phyloP scores from a whole-genome alignment of 1,284 basidiomycete genomes.

The Puccinia novopanici region DNA sequence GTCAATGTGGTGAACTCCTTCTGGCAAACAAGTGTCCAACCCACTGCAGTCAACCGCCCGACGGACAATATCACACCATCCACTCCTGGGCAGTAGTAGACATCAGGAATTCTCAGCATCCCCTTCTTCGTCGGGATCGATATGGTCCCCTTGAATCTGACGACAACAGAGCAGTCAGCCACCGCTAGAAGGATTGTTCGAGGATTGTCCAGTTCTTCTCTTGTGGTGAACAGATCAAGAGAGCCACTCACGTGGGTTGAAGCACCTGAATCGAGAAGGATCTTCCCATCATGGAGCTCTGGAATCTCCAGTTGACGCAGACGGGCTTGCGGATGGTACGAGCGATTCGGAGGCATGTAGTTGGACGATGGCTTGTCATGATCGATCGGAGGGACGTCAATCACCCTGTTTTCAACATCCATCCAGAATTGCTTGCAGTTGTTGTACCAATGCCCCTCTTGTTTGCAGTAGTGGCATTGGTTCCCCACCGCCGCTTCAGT shows the following conservation, averaged over 20 bases:
- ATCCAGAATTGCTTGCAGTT: too few species aligned
- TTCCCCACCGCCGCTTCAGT: too few species aligned
- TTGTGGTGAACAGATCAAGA: not conserved
- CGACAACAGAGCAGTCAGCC: not conserved
- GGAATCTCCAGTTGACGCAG: not conserved
- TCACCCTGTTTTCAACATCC: too few species aligned
- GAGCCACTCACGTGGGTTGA: not conserved
- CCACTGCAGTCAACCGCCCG: not conserved
- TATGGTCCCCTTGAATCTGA: not conserved
- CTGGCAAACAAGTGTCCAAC: not conserved
- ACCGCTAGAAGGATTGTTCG: not conserved
- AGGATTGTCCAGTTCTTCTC: not conserved
- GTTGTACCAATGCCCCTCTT: too few species aligned
- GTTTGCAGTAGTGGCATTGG: too few species aligned
- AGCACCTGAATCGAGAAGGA: not conserved
- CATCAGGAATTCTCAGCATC: not conserved
- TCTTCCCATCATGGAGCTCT: not conserved
- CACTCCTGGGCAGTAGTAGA: not conserved
- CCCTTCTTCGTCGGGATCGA: not conserved
- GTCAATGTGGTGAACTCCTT: not conserved
- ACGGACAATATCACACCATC: not conserved
- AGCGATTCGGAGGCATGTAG: not conserved
- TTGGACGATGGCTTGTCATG: too few species aligned
- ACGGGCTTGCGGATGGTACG: not conserved
- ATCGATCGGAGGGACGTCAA: too few species aligned